Evolutionary conservation across 495 filamentous ascomycete species (phyloP).

Genomic region (Tuber borchii): DNA sequence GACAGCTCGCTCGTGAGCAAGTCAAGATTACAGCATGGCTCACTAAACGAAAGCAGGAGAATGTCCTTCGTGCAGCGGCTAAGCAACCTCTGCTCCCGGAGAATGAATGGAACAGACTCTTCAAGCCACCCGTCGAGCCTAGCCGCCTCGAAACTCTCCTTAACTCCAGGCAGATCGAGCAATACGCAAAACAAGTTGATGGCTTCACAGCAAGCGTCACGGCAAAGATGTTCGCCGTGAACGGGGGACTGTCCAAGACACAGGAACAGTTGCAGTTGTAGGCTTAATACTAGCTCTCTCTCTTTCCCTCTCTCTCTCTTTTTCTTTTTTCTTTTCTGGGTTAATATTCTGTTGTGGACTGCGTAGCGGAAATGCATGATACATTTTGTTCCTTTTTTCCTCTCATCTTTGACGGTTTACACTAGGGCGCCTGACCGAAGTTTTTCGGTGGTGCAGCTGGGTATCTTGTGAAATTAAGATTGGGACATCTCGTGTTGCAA

Average conservation of each 20-base stretch:
- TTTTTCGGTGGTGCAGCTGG: not conserved
- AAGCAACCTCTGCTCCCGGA: constrained; percentile 87
- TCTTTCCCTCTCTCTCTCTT: not conserved
- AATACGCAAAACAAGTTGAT: constrained; percentile 95
- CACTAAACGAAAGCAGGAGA: constrained; percentile 89
- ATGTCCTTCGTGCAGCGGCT: constrained; percentile 69
- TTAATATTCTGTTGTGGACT: not conserved
- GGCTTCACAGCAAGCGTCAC: constrained; percentile 86
- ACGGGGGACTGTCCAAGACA: constrained; percentile 51
- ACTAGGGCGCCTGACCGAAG: not conserved
- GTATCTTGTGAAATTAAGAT: not conserved
- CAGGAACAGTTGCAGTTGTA: not conserved
- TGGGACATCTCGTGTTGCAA: not conserved
- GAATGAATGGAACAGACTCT: constrained; percentile 95
- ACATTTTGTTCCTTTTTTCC: not conserved
- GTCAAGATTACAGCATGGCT: constrained; percentile 94
- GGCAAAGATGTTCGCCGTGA: constrained; percentile 96
- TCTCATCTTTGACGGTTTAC: not conserved
- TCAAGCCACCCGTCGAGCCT: constrained; percentile 93
- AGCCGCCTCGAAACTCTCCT: constrained; percentile 85
- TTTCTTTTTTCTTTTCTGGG: not conserved
- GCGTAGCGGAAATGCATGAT: not conserved
- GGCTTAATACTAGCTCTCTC: not conserved
- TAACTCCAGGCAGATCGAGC: constrained; percentile 91
- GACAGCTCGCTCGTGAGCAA: constrained; percentile 91